A percentile compares a stretch with the other conserved stretches of the same genome.
These are phyloP conservation scores for Logfia minima DNA, from an alignment of 129 eudicot species.

Conservation along the genomic window DNA sequence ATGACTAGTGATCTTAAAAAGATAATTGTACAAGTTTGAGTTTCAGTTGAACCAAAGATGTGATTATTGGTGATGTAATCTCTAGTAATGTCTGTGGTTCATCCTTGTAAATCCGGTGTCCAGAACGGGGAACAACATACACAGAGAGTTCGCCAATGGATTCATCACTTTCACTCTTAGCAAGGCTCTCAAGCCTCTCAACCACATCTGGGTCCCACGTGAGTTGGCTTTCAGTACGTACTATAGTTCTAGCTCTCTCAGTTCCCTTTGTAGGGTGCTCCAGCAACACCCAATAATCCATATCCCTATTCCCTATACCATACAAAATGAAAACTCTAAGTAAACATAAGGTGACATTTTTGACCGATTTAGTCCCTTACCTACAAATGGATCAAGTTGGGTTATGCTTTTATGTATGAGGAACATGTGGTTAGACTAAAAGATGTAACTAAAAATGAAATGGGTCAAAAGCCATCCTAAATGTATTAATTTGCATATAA, in stretches of 20 bases:
- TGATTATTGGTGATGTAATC: constrained; percentile 56
- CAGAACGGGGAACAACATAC: constrained; percentile 61
- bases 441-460: background rate
- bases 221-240: constrained; percentile 75
- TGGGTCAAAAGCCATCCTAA: background rate
- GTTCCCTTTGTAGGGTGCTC: constrained; percentile 67
- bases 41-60: constrained; percentile 35
- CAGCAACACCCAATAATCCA: constrained; percentile 57
- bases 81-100: constrained; percentile 70
- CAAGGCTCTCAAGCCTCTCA: constrained; percentile 54
- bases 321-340: background rate
- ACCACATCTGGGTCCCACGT: constrained; percentile 56
- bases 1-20: background rate
- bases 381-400: background rate
- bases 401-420: background rate
- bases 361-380: background rate
- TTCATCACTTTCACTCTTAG: constrained; percentile 26
- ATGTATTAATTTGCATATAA: background rate
- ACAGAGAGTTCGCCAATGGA: constrained; percentile 49
- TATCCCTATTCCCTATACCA: constrained; percentile 58
- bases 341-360: background rate
- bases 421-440: background rate
- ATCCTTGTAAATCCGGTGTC: constrained; percentile 86
- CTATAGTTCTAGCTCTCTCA: constrained; percentile 46
- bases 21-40: background rate